These are phyloP conservation scores for Podaxis sp. DNA, from an alignment of 768 basidiomycete genomes.

Conservation along the genomic window DNA sequence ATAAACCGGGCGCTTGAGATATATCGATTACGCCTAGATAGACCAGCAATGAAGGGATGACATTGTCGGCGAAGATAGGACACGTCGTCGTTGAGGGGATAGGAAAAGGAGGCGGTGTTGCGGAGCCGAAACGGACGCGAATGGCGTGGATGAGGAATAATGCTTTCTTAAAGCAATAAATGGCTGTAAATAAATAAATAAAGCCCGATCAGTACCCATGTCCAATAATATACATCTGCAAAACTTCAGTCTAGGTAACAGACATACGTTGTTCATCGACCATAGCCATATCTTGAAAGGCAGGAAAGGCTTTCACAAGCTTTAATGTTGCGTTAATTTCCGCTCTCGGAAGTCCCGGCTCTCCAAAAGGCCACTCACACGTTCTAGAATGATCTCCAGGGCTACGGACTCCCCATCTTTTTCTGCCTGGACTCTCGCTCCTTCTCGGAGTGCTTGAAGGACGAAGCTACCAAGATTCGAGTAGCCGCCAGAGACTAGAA, in stretches of 20 bases:
- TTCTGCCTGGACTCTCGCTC: constrained; percentile 25
- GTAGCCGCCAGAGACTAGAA: constrained; percentile 58
- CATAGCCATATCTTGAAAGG: constrained; percentile 72
- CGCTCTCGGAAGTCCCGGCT: background rate
- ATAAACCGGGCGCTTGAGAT: constrained; percentile 40
- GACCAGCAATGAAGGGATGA: constrained; percentile 77
- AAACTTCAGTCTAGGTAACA: background rate
- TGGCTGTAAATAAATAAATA: constrained; percentile 35
- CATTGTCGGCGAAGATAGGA: constrained; percentile 78
- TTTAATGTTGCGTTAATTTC: constrained; percentile 25
- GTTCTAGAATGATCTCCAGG: constrained; percentile 53
- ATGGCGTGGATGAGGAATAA: constrained; percentile 76
- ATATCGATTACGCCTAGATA: constrained; percentile 74
- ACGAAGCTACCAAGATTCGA: constrained; percentile 73
- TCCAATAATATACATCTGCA: background rate
- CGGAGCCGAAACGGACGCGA: constrained; percentile 57
- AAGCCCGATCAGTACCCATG: background rate
- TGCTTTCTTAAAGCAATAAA: constrained; percentile 90
- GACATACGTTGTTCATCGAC: constrained; percentile 61
- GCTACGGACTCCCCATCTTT: constrained; percentile 7
- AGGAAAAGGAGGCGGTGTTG: constrained; percentile 51
- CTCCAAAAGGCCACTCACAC: constrained; percentile 35
- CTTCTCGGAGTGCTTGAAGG: constrained; percentile 59
- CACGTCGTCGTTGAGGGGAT: constrained; percentile 53
- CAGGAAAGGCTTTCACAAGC: constrained; percentile 76